Evolutionary conservation across 345 rosid species (phyloP).

Genomic region (Lenwebbia sp.): DNA sequence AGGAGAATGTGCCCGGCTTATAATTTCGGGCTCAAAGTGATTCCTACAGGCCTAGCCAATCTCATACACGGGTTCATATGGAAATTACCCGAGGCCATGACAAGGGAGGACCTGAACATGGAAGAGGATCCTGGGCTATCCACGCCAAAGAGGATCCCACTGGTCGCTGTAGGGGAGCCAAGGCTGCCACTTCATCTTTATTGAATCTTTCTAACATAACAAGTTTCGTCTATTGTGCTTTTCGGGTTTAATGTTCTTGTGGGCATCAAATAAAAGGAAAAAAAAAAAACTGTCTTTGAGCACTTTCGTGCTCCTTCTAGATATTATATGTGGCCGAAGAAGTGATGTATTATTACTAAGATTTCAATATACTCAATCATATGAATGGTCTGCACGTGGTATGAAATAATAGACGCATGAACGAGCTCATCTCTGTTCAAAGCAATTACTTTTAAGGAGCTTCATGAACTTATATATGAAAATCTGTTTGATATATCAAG

Average conservation of each 20-base stretch:
- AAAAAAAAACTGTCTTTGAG: background rate
- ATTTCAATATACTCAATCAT: background rate
- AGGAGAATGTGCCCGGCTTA: slow-evolving; percentile 21
- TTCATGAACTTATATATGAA: background rate
- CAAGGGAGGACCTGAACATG: background rate
- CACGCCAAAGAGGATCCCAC: background rate
- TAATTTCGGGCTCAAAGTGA: slow-evolving; percentile 1
- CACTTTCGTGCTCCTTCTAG: background rate
- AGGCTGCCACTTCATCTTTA: background rate
- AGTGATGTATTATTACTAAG: background rate
- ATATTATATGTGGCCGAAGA: background rate
- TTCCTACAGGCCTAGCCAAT: background rate
- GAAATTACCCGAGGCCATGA: background rate
- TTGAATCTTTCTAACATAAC: background rate
- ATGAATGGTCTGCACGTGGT: background rate
- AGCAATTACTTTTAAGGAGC: background rate
- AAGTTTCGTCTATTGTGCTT: background rate
- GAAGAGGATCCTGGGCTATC: slow-evolving; percentile 3
- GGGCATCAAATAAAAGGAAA: background rate
- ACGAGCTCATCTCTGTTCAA: no score
- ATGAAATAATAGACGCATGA: no score
- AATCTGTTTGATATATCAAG: background rate
- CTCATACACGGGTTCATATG: slow-evolving; percentile 2
- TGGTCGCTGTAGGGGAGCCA: background rate
- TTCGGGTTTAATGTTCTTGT: background rate